Evolutionary conservation across 345 rosid species (phyloP).

Genomic region (Salix exigua): DNA sequence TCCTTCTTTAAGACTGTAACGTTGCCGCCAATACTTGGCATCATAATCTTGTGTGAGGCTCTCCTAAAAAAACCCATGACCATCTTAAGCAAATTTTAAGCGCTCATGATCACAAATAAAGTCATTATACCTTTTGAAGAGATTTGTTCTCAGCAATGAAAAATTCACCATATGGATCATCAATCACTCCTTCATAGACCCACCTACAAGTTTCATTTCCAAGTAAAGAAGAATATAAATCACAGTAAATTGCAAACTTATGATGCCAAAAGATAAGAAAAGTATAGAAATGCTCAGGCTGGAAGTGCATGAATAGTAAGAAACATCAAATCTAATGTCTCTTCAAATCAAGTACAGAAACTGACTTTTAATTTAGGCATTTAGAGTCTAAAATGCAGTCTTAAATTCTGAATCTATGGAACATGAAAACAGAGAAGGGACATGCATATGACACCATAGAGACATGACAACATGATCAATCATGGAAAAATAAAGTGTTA

Average conservation of each 20-base stretch:
- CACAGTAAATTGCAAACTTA: constrained; percentile 8
- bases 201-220: constrained; percentile 52
- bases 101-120: not conserved
- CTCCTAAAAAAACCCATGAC: constrained; percentile 52
- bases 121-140: constrained; percentile 64
- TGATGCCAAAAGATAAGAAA: not conserved
- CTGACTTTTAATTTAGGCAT: not conserved
- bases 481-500: not conserved
- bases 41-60: constrained; percentile 88
- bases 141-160: constrained; percentile 87
- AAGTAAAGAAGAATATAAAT: constrained; percentile 18
- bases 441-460: not conserved
- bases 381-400: not conserved
- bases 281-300: constrained; percentile 5
- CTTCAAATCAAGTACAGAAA: not conserved
- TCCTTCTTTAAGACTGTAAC: constrained; percentile 88
- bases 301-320: not conserved
- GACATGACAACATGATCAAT: not conserved
- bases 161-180: constrained; percentile 97
- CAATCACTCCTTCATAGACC: constrained; percentile 97
- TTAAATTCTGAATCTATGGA: not conserved
- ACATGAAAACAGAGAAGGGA: not conserved
- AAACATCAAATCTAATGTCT: not conserved
- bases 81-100: constrained; percentile 16
- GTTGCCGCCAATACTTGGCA: constrained; percentile 79